These are phyloP conservation scores for Carex scoparia DNA, from an alignment of 176 grass and related monocot genomes.

Conservation along the genomic window DNA sequence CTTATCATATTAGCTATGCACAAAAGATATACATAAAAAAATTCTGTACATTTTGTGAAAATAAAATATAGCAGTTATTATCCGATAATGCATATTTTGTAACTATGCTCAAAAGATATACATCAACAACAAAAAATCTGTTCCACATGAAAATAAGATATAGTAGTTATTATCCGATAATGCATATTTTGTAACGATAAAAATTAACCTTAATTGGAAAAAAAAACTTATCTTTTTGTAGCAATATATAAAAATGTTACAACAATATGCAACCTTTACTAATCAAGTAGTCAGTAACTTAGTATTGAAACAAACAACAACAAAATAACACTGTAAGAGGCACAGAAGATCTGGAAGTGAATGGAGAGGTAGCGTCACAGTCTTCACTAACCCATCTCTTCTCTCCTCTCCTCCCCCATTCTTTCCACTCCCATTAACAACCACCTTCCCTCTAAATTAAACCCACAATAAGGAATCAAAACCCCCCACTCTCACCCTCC, in stretches of 20 bases:
- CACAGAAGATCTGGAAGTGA: neutral
- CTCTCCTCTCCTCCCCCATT: neutral
- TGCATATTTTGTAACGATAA: neutral
- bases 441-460: conserved; percentile 24
- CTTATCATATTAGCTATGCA: neutral
- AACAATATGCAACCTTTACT: neutral
- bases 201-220: neutral
- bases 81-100: too few species aligned
- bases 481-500: neutral
- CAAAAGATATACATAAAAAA: neutral
- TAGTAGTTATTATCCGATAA: neutral
- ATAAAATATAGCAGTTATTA: neutral
- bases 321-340: too few species aligned
- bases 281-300: neutral
- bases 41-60: too few species aligned
- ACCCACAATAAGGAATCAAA: conserved; percentile 30
- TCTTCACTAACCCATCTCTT: conserved; percentile 1
- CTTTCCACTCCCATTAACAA: conserved; percentile 14
- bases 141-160: neutral
- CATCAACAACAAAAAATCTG: too few species aligned
- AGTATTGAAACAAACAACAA: neutral
- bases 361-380: conserved; percentile 10
- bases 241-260: neutral
- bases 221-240: neutral
- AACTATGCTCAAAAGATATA: neutral